Evolutionary conservation across 805 yeast species (phyloP).

Genomic region (Zygoascus tannicola): DNA sequence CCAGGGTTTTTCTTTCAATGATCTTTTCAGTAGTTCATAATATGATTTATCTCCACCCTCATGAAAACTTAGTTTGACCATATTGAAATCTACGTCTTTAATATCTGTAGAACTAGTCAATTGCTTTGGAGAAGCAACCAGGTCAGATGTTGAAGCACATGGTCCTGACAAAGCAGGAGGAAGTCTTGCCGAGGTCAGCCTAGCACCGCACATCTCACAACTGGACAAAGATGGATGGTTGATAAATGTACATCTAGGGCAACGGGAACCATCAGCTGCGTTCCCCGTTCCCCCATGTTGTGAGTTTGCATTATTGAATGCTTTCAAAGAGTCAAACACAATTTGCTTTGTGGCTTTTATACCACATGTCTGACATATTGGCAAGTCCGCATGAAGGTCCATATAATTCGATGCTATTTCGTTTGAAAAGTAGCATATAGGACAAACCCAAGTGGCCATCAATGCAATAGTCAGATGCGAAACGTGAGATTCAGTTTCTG

Average conservation of each 20-base stretch:
- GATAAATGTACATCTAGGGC: constrained; percentile 63
- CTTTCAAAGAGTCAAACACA: constrained; percentile 27
- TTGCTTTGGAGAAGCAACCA: constrained; percentile 13
- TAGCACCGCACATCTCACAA: constrained; percentile 85
- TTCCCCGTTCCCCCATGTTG: neutral
- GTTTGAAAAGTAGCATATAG: constrained; percentile 76
- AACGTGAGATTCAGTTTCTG: neutral
- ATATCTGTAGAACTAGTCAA: constrained; percentile 6
- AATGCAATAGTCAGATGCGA: constrained; percentile 7
- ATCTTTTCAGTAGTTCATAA: constrained; percentile 36
- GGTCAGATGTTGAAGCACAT: constrained; percentile 6
- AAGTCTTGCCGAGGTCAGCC: constrained; percentile 28
- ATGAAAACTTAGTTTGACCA: constrained; percentile 64
- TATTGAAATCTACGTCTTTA: constrained; percentile 5
- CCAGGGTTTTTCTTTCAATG: constrained; percentile 47
- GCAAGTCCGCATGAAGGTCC: constrained; percentile 27
- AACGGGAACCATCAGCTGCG: constrained; percentile 19
- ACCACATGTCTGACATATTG: constrained; percentile 56
- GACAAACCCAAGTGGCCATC: constrained; percentile 62
- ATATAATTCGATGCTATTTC: constrained; percentile 28
- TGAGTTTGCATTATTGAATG: neutral
- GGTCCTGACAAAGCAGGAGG: constrained; percentile 20
- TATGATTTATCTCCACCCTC: constrained; percentile 55
- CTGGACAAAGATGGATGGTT: constrained; percentile 69
- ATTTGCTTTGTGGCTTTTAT: constrained; percentile 35